Evolutionary conservation across 768 basidiomycete species (phyloP).

Genomic region (Mycena latifolia): DNA sequence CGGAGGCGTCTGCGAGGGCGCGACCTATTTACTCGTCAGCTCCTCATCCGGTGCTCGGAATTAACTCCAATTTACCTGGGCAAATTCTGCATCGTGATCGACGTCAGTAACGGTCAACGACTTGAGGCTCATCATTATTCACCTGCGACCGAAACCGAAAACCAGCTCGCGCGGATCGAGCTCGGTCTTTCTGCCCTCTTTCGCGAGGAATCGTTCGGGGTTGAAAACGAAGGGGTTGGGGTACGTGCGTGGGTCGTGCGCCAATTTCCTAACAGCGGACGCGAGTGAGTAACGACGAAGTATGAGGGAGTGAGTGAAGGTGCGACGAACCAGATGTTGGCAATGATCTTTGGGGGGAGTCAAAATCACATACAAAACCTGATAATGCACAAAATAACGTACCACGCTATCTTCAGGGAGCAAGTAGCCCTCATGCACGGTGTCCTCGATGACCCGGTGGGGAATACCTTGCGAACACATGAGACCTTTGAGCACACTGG

Average conservation of each 20-base stretch:
- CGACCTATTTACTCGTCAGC: too few relatives aligned
- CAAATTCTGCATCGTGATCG: background rate
- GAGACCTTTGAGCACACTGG: too few relatives aligned
- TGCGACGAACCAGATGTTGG: slow-evolving; percentile 48
- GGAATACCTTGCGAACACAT: too few relatives aligned
- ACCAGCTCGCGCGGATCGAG: slow-evolving; percentile 57
- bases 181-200: slow-evolving; percentile 50
- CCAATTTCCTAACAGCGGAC: slow-evolving; percentile 51
- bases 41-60: too few relatives aligned
- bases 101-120: slow-evolving; percentile 6
- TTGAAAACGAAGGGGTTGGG: slow-evolving; percentile 58
- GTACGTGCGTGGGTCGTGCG: slow-evolving; percentile 58
- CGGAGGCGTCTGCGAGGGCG: slow-evolving; percentile 55
- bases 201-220: slow-evolving; percentile 62
- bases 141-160: slow-evolving; percentile 70
- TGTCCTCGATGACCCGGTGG: slow-evolving; percentile 57
- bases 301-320: background rate
- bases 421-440: slow-evolving; percentile 57
- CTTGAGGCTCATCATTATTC: background rate
- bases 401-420: slow-evolving; percentile 55
- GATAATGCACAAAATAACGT: background rate
- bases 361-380: background rate
- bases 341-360: slow-evolving; percentile 35
- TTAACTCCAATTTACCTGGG: background rate
- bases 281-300: too few relatives aligned